Percentiles rank a stretch among this genome's conserved stretches.
Evolutionary conservation across 345 rosid genomes (phyloP).

Genomic region (Litchi chinensis): DNA sequence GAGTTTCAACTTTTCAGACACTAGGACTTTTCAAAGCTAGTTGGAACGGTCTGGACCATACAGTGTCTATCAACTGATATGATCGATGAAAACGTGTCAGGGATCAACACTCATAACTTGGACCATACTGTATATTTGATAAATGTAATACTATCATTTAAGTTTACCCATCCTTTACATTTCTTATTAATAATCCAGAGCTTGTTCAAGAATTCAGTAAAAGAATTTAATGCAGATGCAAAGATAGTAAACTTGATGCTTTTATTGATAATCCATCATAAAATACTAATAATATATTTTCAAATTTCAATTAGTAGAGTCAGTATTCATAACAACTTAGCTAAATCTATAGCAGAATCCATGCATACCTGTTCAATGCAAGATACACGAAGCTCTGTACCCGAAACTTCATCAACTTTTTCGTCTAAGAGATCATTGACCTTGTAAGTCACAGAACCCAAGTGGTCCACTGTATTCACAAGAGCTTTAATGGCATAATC

Average conservation of each 20-base stretch:
- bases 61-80: neutral
- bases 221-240: neutral
- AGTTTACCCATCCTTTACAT: neutral
- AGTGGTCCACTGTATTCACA: constrained; percentile 94
- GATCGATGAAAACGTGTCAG: neutral
- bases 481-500: constrained; percentile 91
- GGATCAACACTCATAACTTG: neutral
- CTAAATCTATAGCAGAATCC: neutral
- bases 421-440: constrained; percentile 82
- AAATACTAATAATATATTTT: neutral
- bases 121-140: neutral
- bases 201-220: neutral
- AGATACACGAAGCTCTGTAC: constrained; percentile 74
- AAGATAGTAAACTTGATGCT: neutral
- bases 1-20: neutral
- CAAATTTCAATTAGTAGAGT: constrained; percentile 4
- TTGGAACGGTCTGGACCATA: neutral
- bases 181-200: neutral
- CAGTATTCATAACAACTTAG: no score
- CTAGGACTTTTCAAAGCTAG: neutral
- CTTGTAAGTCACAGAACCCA: constrained; percentile 89
- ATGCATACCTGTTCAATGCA: constrained; percentile 79
- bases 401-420: constrained; percentile 82
- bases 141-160: neutral
- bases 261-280: neutral